Evolutionary conservation across 768 basidiomycete species (phyloP).

Genomic region (Mycena crocata): DNA sequence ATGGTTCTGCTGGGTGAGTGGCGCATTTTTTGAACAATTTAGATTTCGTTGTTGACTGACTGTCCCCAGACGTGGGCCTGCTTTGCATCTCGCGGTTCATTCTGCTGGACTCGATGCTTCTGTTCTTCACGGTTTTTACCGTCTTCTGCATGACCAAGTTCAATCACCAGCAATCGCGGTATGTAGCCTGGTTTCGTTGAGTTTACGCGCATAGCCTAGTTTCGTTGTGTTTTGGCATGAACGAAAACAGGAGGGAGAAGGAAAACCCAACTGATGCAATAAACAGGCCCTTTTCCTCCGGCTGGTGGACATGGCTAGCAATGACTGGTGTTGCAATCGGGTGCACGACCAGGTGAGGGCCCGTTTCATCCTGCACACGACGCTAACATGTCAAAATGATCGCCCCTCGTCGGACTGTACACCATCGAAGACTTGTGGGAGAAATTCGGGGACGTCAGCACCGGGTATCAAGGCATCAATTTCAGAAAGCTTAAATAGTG

Average conservation of each 20-base stretch:
- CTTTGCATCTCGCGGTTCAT: constrained; percentile 96
- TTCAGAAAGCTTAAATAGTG: too few species aligned
- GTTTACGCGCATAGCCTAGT: too few species aligned
- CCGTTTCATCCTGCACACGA: too few species aligned
- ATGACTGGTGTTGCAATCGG: constrained; percentile 60
- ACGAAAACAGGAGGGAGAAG: too few species aligned
- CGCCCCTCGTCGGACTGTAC: constrained; percentile 93
- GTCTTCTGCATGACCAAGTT: constrained; percentile 96
- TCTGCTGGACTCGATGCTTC: constrained; percentile 95
- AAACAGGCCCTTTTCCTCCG: constrained; percentile 87
- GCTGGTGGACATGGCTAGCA: constrained; percentile 55
- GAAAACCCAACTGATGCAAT: constrained; percentile 5
- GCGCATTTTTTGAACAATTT: neutral
- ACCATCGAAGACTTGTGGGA: constrained; percentile 99
- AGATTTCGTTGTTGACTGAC: neutral
- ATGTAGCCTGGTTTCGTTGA: constrained; percentile 45
- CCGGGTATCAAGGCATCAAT: too few species aligned
- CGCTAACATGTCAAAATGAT: constrained; percentile 82
- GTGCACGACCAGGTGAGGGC: constrained; percentile 88
- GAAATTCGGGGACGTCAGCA: constrained; percentile 95
- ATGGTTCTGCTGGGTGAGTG: constrained; percentile 91
- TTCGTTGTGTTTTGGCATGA: too few species aligned
- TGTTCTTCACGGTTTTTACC: constrained; percentile 98
- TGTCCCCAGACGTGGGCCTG: constrained; percentile 88
- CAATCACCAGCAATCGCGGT: constrained; percentile 97